Evolutionary conservation across 2,329 filamentous ascomycete species (phyloP).

Genomic region (Ophiocordyceps camponoti-rufipedis): DNA sequence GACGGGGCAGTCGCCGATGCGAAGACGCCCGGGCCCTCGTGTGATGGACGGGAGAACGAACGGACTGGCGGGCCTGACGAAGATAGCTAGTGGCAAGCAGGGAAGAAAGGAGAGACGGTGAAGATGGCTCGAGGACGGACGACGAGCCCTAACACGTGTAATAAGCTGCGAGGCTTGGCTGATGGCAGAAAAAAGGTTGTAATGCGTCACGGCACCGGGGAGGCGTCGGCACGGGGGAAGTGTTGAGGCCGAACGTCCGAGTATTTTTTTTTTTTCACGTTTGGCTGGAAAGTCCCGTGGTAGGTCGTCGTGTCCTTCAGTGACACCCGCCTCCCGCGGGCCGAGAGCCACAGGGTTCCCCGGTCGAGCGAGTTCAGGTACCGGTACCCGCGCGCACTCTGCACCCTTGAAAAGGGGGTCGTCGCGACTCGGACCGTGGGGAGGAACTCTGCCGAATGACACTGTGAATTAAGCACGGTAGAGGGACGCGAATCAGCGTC

Average conservation of each 20-base stretch:
- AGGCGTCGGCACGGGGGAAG: background rate
- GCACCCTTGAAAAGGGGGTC: background rate
- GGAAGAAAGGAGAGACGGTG: constrained; percentile 1
- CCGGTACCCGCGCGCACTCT: background rate
- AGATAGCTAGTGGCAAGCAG: background rate
- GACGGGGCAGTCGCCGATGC: constrained; percentile 1
- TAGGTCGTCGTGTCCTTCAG: background rate
- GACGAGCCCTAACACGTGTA: background rate
- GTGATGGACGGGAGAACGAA: background rate
- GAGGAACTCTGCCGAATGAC: too few species aligned
- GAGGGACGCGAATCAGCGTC: too few species aligned
- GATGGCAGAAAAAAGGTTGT: constrained; percentile 7
- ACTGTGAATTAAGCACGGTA: too few species aligned
- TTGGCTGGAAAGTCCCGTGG: constrained; percentile 21
- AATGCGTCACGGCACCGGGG: background rate
- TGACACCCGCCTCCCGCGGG: background rate
- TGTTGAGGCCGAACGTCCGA: background rate
- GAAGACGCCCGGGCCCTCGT: constrained; percentile 1
- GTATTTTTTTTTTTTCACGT: constrained; percentile 8
- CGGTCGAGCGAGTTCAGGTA: constrained; percentile 1
- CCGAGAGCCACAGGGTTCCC: background rate
- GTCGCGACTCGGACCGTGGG: too few species aligned
- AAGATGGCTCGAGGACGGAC: background rate
- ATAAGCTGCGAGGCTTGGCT: background rate
- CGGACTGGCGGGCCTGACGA: background rate